A percentile compares a stretch with the other conserved stretches of the same genome.
These are phyloP conservation scores for Anethum foeniculum DNA, from an alignment of 140 eudicot genomes.

Conservation along the genomic window DNA sequence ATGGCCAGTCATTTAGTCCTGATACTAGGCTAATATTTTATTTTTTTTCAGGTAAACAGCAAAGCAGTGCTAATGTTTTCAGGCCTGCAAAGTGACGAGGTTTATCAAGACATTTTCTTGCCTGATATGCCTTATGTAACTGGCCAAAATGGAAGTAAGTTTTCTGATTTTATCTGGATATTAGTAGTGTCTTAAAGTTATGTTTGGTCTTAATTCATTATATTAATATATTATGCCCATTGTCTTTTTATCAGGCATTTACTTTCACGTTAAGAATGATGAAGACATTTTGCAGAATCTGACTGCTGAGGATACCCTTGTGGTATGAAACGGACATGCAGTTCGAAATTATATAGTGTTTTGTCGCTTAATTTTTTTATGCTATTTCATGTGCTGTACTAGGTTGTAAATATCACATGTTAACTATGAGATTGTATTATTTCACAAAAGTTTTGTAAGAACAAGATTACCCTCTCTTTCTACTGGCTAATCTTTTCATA, in stretches of 20 bases:
- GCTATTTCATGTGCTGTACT: background rate
- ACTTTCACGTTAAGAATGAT: slow-evolving; percentile 85
- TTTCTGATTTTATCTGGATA: background rate
- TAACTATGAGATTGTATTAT: background rate
- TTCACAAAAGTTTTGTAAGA: background rate
- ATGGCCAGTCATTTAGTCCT: background rate
- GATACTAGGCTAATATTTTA: background rate
- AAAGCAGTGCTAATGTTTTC: slow-evolving; percentile 85
- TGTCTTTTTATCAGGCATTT: slow-evolving; percentile 51
- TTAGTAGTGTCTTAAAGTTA: background rate
- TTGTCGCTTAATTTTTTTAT: background rate
- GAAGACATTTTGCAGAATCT: slow-evolving; percentile 81
- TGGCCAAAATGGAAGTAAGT: slow-evolving; percentile 91
- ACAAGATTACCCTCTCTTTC: background rate
- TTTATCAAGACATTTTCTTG: slow-evolving; percentile 84
- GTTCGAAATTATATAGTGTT: background rate
- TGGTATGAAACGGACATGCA: slow-evolving; percentile 45
- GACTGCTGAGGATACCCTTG: slow-evolving; percentile 61
- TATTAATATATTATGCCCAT: slow-evolving; percentile 10
- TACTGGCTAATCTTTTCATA: background rate
- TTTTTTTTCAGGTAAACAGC: slow-evolving; percentile 67
- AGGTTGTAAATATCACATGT: background rate
- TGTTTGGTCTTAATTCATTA: slow-evolving; percentile 11
- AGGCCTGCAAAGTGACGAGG: slow-evolving; percentile 51
- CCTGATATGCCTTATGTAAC: slow-evolving; percentile 94